Base-by-base conservation (phyloP, 2,329 filamentous ascomycete species). In the Epichloe brachyelytri region DNA sequence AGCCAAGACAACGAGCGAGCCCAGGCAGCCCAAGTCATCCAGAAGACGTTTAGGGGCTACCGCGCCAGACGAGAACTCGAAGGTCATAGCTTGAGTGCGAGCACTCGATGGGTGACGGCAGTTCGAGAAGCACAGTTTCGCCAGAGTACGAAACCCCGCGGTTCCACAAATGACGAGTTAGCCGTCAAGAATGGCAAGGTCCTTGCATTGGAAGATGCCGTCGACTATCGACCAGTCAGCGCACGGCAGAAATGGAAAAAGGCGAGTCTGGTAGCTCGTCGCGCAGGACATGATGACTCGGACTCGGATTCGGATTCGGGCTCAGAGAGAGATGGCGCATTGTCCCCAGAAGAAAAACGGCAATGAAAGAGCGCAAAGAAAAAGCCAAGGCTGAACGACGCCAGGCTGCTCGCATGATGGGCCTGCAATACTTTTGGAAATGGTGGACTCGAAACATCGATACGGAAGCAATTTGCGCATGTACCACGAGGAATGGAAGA, bases 401-500 rank as follows among this genome's bases (percentile, higher is more conserved):
- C 53, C 78, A 81, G 57, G 79, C 78, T 5, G 82, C 87, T 1
- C 86, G 83, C 64, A 83, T 80, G 64, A 91, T 95, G 86, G 87
- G 88, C 17, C 65, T 94, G 37, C 84, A 87, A 61, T 95, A 95
- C 63, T 95, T 93, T 72, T 82, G 12, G 78, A 95, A 60, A 90
- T 95, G 85, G 83, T 91, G 7, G 86, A 93, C 63, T 70, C 82
- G 45, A 90, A 94, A 65, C 89, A 96, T 63, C 80, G 89, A 4
- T 94, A 95, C 61, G 90, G 89, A 4, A 85, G 82, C 50, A 94
- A 93, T 58, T 67, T 95, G 48, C 76, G 86, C 34, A 77, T 79
- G 34, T 96, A 95, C 59, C 90, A 96, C 61, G 79, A 81, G 53
- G 80, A 86, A 56, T 96, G 90, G 90, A 88, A 88, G 65, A 79